phyloP scores from a whole-genome alignment of 179 eudicot species.

The Patellifolia procumbens region DNA sequence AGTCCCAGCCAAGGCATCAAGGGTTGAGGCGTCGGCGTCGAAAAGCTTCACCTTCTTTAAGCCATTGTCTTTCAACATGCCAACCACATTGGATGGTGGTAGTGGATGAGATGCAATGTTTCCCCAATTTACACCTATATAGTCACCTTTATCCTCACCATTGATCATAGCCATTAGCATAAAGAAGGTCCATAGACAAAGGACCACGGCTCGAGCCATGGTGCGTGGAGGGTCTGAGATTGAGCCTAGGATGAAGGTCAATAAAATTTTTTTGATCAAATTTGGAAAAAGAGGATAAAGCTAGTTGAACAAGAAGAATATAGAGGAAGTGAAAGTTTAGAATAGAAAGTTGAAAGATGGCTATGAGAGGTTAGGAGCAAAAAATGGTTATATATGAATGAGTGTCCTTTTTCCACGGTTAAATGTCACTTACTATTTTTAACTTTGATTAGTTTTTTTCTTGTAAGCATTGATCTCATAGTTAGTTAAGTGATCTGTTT shows the following conservation, averaged over 20 bases:
- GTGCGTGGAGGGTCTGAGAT: constrained; percentile 22
- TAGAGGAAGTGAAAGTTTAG: constrained; percentile 11
- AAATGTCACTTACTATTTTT: constrained; percentile 20
- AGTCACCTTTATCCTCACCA: constrained; percentile 19
- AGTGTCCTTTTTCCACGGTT: not conserved
- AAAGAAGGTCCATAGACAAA: constrained; percentile 26
- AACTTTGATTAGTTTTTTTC: too few species aligned
- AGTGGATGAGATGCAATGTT: constrained; percentile 55
- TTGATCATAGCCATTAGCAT: constrained; percentile 17
- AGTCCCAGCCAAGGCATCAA: constrained; percentile 52
- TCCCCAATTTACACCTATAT: constrained; percentile 91
- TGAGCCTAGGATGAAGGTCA: not conserved
- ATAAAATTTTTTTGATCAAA: not conserved
- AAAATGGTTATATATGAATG: not conserved
- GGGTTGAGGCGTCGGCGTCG: constrained; percentile 57
- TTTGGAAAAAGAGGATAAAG: constrained; percentile 1
- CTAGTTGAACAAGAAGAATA: constrained; percentile 11
- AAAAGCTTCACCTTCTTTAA: constrained; percentile 69
- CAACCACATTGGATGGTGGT: constrained; percentile 42
- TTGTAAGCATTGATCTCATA: not conserved
- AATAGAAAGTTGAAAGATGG: not conserved
- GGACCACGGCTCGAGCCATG: constrained; percentile 48
- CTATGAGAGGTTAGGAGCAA: not conserved
- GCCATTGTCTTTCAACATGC: constrained; percentile 71
- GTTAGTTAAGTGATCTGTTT: not conserved